phyloP scores from a whole-genome alignment of 2,329 filamentous ascomycete genomes.

The Daldinia sp. region DNA sequence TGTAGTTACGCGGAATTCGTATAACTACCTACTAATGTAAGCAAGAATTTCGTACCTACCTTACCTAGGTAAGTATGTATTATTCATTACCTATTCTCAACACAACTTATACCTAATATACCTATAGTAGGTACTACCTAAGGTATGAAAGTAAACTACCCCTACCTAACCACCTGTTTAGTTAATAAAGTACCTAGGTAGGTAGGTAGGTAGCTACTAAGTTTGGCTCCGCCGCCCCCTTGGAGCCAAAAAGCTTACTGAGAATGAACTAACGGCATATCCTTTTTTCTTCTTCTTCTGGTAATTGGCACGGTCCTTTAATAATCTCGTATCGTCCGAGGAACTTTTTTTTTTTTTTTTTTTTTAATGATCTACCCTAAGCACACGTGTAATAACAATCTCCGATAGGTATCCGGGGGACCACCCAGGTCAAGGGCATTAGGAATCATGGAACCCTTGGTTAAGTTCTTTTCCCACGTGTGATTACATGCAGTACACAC shows the following conservation, averaged over 20 bases:
- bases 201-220: background rate
- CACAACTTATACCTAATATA: too few species aligned
- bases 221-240: conserved; percentile 7
- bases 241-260: background rate
- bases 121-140: background rate
- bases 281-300: background rate
- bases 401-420: conserved; percentile 13
- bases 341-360: conserved; percentile 6
- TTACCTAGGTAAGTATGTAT: background rate
- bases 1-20: too few species aligned
- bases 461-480: conserved; percentile 20
- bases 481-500: conserved; percentile 20
- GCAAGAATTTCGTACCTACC: too few species aligned
- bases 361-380: conserved; percentile 9
- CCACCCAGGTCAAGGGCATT: conserved; percentile 1
- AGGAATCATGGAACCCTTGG: conserved; percentile 3
- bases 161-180: too few species aligned
- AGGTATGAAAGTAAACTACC: too few species aligned
- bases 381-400: conserved; percentile 7
- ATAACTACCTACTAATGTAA: too few species aligned
- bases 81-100: background rate
- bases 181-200: too few species aligned
- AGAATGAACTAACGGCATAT: conserved; percentile 6
- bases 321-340: conserved; percentile 5
- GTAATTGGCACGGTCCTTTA: conserved; percentile 11